Evolutionary conservation across 257 asterid genomes (phyloP).

Genomic region (Lithospermum erythrorhizon): DNA sequence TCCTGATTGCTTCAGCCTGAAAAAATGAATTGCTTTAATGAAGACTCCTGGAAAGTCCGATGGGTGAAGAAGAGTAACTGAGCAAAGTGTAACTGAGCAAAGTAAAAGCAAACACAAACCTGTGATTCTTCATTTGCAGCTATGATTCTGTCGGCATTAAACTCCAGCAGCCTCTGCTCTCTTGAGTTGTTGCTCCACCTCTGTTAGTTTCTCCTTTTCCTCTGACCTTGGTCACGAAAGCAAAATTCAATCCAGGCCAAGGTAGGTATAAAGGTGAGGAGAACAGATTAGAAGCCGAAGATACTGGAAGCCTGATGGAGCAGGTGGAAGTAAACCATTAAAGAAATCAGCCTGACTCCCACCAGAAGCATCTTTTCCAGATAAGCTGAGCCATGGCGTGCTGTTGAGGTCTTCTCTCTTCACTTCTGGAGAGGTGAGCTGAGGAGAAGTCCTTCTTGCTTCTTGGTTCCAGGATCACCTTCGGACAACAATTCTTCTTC

Average conservation of each 20-base stretch:
- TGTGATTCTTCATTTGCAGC: constrained; percentile 34
- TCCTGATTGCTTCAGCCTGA: constrained; percentile 68
- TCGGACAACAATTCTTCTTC: constrained; percentile 42
- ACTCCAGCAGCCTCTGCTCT: constrained; percentile 40
- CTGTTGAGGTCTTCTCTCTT: constrained; percentile 74
- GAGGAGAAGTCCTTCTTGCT: constrained; percentile 46
- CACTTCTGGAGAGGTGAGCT: constrained; percentile 47
- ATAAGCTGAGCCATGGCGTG: constrained; percentile 65
- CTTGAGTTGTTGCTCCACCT: constrained; percentile 38
- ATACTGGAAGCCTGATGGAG: constrained; percentile 33
- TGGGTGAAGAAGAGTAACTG: not conserved
- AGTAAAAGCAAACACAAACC: constrained; percentile 17
- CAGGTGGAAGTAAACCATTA: constrained; percentile 36
- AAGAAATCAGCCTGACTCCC: constrained; percentile 35
- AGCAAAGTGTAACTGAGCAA: not conserved
- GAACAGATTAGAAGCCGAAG: not conserved
- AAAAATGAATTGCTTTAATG: constrained; percentile 2
- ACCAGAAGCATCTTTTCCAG: constrained; percentile 27
- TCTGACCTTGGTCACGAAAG: constrained; percentile 14
- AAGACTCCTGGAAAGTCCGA: not conserved
- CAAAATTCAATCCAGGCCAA: not conserved
- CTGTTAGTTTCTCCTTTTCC: constrained; percentile 38
- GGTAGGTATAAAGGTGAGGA: not conserved
- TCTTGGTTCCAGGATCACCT: constrained; percentile 46
- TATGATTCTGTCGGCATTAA: constrained; percentile 40